These are phyloP conservation scores for Chlorella sp. DNA, from an alignment of 139 green algal genomes.

Conservation along the genomic window DNA sequence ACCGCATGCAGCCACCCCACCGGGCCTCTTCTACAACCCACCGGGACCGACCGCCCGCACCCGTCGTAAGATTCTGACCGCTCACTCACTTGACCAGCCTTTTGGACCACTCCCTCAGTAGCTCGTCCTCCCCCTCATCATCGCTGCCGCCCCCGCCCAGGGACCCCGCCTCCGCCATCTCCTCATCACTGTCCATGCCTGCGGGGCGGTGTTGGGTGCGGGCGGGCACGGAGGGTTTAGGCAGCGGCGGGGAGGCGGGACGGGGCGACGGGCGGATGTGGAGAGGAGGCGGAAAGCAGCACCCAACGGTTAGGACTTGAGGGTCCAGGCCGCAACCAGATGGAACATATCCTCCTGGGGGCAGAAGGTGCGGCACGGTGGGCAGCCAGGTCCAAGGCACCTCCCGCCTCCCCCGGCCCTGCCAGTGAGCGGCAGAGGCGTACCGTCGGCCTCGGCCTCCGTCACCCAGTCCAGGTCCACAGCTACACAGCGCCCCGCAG, in stretches of 20 bases:
- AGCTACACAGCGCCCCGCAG: constrained; percentile 2
- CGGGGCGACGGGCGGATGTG: too few species aligned
- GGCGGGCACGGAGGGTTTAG: not conserved
- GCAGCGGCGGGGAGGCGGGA: too few species aligned
- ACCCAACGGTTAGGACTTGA: not conserved
- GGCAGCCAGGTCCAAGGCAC: not conserved
- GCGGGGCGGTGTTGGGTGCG: not conserved
- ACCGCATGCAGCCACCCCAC: too few species aligned
- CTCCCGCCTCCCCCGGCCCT: not conserved
- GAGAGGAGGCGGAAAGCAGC: not conserved
- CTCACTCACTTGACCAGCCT: constrained; percentile 13
- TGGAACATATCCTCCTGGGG: not conserved
- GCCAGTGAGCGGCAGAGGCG: not conserved
- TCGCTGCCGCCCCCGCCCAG: not conserved
- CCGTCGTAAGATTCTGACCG: too few species aligned
- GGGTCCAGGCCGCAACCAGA: not conserved
- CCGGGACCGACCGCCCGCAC: not conserved
- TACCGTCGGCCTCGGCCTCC: constrained; percentile 1
- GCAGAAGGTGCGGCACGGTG: not conserved
- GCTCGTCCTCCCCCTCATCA: constrained; percentile 25
- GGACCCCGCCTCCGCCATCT: constrained; percentile 11
- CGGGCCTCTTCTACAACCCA: not conserved
- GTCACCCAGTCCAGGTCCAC: constrained; percentile 37
- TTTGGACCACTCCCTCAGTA: constrained; percentile 38
- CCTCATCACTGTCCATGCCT: constrained; percentile 10